Evolutionary conservation across 805 yeast genomes (phyloP), one percentile per base, ranked within the genome.

Genomic region (Tetrapisispora taiwanensis): DNA sequence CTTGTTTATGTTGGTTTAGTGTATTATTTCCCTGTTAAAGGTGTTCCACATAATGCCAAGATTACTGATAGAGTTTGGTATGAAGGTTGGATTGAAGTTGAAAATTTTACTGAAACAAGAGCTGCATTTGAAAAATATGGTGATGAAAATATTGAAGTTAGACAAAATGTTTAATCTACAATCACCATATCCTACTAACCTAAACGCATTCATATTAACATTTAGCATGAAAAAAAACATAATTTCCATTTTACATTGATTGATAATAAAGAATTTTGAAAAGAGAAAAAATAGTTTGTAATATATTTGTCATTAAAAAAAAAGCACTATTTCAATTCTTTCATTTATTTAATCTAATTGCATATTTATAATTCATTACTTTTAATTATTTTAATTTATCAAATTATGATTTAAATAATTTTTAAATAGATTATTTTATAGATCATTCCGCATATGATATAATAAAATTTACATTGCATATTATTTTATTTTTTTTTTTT

Each of bases 21-120:
- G 38, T 63, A 67, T 46, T 39, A 76, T 22, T 76, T 66, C 58
- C 89, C 90, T 7, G 59, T 76, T 18, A 46, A 49, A 10, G 79
- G 79, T 43, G 52, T 66, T 45, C 76, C 77, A 53, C 42, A 58
- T 52, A 44, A 59, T 67, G 49, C 50, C 14, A 53, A 48, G 32
- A 9, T 54, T 3, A 72, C 72, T 44, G 71, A 68, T 49, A 74
- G 72, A 12, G 50, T 43, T 10, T 82, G 88, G 82, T 65, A 56
- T 45, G 86, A 80, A 63, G 74, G 76, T 52, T 72, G 73, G 71
- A 72, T 69, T 41, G 79, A 79, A 41, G 85, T 79, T 41, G 85
- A 80, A 52, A 74, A 76, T 48, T 81, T 80, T 55, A 78, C 72
- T 39, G 71, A 65, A 27, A 53, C 55, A 30, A 52, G 60, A 42